phyloP scores from a whole-genome alignment of 73 alveolate species.

The Vitrella brassicaformis region DNA sequence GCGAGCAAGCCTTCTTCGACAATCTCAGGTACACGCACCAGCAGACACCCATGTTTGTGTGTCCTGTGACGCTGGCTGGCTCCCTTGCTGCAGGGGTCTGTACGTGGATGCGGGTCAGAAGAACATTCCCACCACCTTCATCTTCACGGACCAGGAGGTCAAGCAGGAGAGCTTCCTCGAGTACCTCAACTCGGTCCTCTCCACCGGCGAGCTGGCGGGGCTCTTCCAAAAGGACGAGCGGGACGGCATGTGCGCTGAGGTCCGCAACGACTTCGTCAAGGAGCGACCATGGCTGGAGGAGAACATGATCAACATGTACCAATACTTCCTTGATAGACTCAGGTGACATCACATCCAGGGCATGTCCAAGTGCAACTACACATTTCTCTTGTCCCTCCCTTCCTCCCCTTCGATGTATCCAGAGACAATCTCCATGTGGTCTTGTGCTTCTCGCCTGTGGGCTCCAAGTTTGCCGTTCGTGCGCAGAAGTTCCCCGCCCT shows the following conservation, averaged over 20 bases:
- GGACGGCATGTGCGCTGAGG: conserved; percentile 48
- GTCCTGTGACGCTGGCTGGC: no score
- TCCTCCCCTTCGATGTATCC: no score
- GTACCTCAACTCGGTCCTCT: conserved; percentile 82
- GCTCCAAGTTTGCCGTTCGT: conserved; percentile 93
- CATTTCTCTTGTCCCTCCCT: no score
- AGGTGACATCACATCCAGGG: no score
- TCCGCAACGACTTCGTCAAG: conserved; percentile 64
- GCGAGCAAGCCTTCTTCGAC: conserved; percentile 78
- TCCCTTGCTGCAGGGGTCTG: no score
- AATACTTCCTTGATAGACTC: conserved; percentile 90
- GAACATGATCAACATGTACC: conserved; percentile 65
- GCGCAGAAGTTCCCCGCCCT: conserved; percentile 99
- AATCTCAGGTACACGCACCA: no score
- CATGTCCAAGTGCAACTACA: no score
- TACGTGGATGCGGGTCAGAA: conserved; percentile 84
- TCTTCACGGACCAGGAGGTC: conserved; percentile 99
- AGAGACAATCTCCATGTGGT: conserved; percentile 97
- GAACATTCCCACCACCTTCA: conserved; percentile 82
- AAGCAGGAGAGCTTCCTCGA: conserved; percentile 97
- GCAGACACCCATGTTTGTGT: no score
- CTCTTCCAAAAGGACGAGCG: conserved; percentile 94
- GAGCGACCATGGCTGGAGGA: conserved; percentile 68
- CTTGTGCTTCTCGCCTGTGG: conserved; percentile 98
- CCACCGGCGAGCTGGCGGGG: conserved; percentile 99